Base-by-base conservation (phyloP, 345 rosid species). In the Noccaea caerulescens region DNA sequence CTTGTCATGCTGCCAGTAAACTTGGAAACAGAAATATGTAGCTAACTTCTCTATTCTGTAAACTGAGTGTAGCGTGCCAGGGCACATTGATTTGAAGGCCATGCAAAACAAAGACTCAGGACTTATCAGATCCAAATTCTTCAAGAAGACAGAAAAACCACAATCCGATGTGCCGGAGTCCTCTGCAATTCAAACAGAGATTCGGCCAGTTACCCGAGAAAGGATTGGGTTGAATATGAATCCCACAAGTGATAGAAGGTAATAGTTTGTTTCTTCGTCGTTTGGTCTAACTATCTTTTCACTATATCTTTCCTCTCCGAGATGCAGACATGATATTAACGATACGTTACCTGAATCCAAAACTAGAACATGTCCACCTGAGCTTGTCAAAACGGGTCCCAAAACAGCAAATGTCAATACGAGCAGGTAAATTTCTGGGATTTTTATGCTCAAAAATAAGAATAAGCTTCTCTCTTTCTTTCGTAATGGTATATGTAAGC, bases 101-200 rank as follows among this genome's bases (percentile, higher is more conserved):
- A 53, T 9, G 55, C 76, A 75, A 46, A 69, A 71, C 53, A 83
- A 76, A 54, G 84, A 82, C 67, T 44, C 81, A 12, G 87, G 82
- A 76, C 60, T 44, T 30, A 52, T 71, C 53, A 37, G 57, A 27
- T 82, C 87, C 34, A 80, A 76, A 32, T 39, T 59, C 65, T 83
- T 80, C 42, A 79, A 51, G 63, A 82, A 75, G 43, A 46, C 81
- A 27, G 81, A 76, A 38, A 68, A 72, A 71, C 38, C 68, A 43
- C 76, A 54, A 68, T 66, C 77, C 69, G 63, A 79, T 20, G 64
- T 63, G 60, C 39, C 65, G 63, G 67, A 67, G 16, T 77, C 79
- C 55, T 60, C 83, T 63, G 30, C 72, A 63, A 25, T 18, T 63
- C 73, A 39, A 52, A 60, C 38, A 66, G 72, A 78, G 60, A 66